These are phyloP conservation scores for Volutella citrinella DNA, from an alignment of 2,329 filamentous ascomycete species.

Conservation along the genomic window DNA sequence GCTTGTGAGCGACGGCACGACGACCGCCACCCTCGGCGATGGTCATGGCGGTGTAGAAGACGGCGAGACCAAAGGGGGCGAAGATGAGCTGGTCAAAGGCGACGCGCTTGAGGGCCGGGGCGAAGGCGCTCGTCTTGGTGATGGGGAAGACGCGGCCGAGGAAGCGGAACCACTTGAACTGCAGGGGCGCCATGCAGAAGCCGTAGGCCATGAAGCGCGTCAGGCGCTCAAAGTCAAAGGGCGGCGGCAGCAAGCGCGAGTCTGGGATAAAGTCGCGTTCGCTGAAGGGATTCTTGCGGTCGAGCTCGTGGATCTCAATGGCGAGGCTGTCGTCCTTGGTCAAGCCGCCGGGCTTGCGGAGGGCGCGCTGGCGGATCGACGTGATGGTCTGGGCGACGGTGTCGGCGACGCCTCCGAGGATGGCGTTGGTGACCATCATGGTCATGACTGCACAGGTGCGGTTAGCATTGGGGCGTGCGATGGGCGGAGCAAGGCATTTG, in stretches of 20 bases:
- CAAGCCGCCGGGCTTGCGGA: constrained; percentile 59
- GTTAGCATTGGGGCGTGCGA: neutral
- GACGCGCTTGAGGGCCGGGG: constrained; percentile 83
- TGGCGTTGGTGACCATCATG: constrained; percentile 98
- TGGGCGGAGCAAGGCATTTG: neutral
- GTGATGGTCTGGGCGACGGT: constrained; percentile 94
- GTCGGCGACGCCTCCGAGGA: constrained; percentile 92
- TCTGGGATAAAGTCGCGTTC: constrained; percentile 65
- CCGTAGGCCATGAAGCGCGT: constrained; percentile 97
- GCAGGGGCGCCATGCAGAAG: constrained; percentile 91
- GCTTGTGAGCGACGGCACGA: constrained; percentile 76
- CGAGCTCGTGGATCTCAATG: constrained; percentile 86
- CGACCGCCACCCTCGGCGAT: constrained; percentile 87
- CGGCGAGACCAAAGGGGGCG: constrained; percentile 79
- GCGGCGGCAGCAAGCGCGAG: constrained; percentile 62
- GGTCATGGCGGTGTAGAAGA: constrained; percentile 97
- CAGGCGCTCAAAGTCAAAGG: constrained; percentile 93
- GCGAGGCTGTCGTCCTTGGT: constrained; percentile 68
- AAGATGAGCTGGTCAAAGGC: constrained; percentile 92
- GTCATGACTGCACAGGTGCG: constrained; percentile 66
- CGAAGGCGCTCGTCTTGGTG: constrained; percentile 69
- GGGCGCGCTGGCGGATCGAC: constrained; percentile 66
- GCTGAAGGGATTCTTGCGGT: constrained; percentile 71
- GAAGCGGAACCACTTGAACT: constrained; percentile 95
- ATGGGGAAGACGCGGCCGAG: constrained; percentile 80